Evolutionary conservation across 441 rosid species (phyloP).

Genomic region (Pelargonium citronellum): DNA sequence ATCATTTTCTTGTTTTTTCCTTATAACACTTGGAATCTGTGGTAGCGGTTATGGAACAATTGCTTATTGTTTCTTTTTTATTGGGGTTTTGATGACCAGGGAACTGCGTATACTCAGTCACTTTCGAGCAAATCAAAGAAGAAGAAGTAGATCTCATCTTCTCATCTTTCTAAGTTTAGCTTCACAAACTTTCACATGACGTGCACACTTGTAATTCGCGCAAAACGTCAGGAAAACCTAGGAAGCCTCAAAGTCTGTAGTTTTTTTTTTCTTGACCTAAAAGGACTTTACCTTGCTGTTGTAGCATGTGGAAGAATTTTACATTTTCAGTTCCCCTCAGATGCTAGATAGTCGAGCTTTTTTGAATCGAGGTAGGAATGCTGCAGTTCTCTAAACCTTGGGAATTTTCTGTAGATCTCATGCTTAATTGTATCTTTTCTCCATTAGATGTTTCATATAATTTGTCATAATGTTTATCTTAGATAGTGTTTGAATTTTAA

Average conservation of each 20-base stretch:
- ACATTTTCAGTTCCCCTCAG: constrained; percentile 13
- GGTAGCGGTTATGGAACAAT: background rate
- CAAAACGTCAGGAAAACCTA: constrained; percentile 24
- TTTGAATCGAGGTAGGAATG: constrained; percentile 27
- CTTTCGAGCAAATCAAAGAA: constrained; percentile 72
- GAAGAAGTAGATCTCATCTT: constrained; percentile 49
- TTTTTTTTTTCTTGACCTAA: constrained; percentile 19
- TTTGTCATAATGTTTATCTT: too few relatives aligned
- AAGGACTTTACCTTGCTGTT: constrained; percentile 27
- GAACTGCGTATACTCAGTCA: constrained; percentile 71
- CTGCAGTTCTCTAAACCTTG: background rate
- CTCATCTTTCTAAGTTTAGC: constrained; percentile 12
- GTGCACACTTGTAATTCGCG: constrained; percentile 32
- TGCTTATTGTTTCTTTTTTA: constrained; percentile 14
- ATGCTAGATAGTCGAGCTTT: constrained; percentile 26
- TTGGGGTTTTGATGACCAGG: constrained; percentile 39
- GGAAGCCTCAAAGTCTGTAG: constrained; percentile 24
- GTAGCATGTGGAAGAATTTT: constrained; percentile 34
- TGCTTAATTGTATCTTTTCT: constrained; percentile 2
- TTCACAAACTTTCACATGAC: constrained; percentile 17
- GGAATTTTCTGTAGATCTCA: constrained; percentile 7
- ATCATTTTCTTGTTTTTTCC: background rate
- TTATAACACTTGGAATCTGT: background rate
- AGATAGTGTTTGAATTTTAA: too few relatives aligned
- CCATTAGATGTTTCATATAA: too few relatives aligned